These are phyloP conservation scores for Mikania micrantha DNA, from an alignment of 129 eudicot genomes.

Conservation along the genomic window DNA sequence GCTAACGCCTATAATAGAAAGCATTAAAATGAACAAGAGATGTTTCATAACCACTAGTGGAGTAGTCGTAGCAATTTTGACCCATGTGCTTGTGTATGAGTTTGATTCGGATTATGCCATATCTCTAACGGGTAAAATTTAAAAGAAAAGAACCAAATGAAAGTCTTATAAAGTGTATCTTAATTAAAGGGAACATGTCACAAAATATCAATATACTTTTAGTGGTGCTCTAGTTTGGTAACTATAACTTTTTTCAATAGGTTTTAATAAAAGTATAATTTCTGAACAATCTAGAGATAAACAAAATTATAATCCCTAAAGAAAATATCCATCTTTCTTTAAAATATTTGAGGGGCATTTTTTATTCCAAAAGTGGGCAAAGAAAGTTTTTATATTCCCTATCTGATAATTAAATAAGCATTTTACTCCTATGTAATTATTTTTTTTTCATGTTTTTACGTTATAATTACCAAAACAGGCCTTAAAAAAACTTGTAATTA, in stretches of 20 bases:
- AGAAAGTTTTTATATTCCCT: background rate
- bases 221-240: background rate
- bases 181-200: background rate
- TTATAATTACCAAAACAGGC: background rate
- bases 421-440: background rate
- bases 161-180: background rate
- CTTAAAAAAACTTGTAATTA: background rate
- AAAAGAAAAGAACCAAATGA: background rate
- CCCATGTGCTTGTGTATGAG: background rate
- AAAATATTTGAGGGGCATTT: background rate
- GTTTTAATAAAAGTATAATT: background rate
- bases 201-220: background rate
- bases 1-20: background rate
- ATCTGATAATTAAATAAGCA: background rate
- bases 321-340: background rate
- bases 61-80: background rate
- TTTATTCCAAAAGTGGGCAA: background rate
- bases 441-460: background rate
- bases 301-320: background rate
- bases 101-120: background rate
- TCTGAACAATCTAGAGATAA: background rate
- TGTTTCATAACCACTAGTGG: background rate
- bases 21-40: background rate
- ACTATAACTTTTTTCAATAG: background rate
- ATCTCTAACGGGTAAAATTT: background rate